These are phyloP conservation scores for Chlorella sp. DNA, from an alignment of 139 green algal species.

Conservation along the genomic window DNA sequence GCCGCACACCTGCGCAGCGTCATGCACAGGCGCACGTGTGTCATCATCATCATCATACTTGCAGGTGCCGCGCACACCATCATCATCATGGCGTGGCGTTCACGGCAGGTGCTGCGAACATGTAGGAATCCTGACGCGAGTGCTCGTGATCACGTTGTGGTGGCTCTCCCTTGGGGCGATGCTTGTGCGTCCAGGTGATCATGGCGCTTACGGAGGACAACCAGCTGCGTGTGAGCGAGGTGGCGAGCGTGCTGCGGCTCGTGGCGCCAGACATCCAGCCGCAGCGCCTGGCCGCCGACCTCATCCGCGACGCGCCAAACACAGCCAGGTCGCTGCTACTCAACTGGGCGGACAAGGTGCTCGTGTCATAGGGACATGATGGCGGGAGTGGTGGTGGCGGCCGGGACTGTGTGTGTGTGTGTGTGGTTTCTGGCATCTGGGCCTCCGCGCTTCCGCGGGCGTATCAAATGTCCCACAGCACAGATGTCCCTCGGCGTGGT, in stretches of 20 bases:
- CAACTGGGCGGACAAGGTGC: slow-evolving; percentile 49
- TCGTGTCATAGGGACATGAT: slow-evolving; percentile 30
- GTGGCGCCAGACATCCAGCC: slow-evolving; percentile 41
- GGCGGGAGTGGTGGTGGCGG: neutral
- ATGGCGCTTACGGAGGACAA: slow-evolving; percentile 94
- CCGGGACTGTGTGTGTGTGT: neutral
- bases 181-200: slow-evolving; percentile 74
- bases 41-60: neutral
- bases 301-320: slow-evolving; percentile 35
- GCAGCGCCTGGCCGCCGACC: slow-evolving; percentile 27
- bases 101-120: neutral
- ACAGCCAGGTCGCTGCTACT: slow-evolving; percentile 43
- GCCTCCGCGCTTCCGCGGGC: too few species aligned
- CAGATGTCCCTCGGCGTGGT: too few species aligned
- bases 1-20: neutral
- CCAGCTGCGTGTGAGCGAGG: slow-evolving; percentile 79
- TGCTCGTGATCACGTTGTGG: neutral
- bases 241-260: slow-evolving; percentile 55
- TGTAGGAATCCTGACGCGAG: too few species aligned
- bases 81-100: neutral
- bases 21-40: neutral
- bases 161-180: slow-evolving; percentile 79
- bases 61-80: neutral
- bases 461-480: too few species aligned
- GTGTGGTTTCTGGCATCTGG: neutral